Base-by-base conservation (phyloP, 768 basidiomycete genomes). In the Gelatoporia subvermispora region DNA sequence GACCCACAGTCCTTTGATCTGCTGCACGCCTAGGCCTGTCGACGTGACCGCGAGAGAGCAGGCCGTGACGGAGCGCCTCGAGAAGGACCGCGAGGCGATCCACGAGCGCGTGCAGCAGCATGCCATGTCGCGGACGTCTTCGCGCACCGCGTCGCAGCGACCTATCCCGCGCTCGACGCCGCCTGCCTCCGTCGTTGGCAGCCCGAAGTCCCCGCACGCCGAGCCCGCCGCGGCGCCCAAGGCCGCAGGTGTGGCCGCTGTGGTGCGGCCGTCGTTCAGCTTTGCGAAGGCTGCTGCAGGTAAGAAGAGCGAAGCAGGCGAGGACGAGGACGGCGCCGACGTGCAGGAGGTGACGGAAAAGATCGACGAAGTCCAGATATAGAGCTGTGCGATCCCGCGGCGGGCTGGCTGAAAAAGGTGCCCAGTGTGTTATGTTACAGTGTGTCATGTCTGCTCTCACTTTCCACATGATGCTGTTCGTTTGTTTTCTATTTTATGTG, bases 41-140 rank as follows among this genome's bases (percentile, higher is more conserved):
- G 93, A 98, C 63, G 82, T 86, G 16, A 73, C 85, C 28, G 71
- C 76, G 0, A 79, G 81, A 45, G 93, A 97, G 60, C 84, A 80
- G 47, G 85, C 81, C 62, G 81, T 92, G 8, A 68, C 79, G 24
- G 80, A 88, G 40, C 81, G 84, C 24, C 64, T 91, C 35, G 83
- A 86, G 56, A 78, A 78, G 53, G 84, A 87, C 22, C 76, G 80
- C 24, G 74, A 77, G 41, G 54, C 59, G 15, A 52, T 60, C 39
- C 72, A 67, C 45, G 72, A 68, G 20, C 71, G 67, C 16, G 56
- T 51, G 17, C 41, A 60, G n/a, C 2, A 56, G 18, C 68, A 72
- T 34, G 55, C 65, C 64, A 83, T 72, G 71, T 75, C 63, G 52
- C 72, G 63, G 69, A 81, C 68, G 10, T 67, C 57, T 5, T 70